Evolutionary conservation across 176 grass and related monocot species (phyloP).

Genomic region (Aegilops bicornis): DNA sequence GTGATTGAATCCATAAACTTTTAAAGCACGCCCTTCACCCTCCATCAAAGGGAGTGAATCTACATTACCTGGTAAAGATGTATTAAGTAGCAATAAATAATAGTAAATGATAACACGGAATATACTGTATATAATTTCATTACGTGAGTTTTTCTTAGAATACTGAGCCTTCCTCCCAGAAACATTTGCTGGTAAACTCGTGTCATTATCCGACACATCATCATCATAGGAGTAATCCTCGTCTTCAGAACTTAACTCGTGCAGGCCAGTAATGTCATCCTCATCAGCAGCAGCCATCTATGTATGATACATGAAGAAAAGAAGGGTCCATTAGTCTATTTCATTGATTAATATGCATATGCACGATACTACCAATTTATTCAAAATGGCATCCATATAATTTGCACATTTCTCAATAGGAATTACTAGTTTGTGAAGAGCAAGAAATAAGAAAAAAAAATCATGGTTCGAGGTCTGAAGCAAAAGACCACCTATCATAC

Average conservation of each 20-base stretch:
- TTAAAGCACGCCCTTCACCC: slow-evolving; percentile 78
- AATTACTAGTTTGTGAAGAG: background rate
- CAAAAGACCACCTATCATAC: background rate
- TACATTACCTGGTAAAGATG: slow-evolving; percentile 48
- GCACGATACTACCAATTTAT: background rate
- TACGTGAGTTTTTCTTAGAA: slow-evolving; percentile 91
- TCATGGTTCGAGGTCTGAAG: background rate
- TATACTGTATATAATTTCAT: slow-evolving; percentile 31
- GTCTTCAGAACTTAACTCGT: slow-evolving; percentile 86
- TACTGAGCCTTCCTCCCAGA: slow-evolving; percentile 56
- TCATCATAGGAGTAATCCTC: slow-evolving; percentile 93
- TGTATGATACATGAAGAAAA: slow-evolving; percentile 23
- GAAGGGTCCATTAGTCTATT: slow-evolving; percentile 1
- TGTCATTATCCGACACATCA: slow-evolving; percentile 80
- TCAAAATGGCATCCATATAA: background rate
- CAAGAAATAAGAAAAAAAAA: background rate
- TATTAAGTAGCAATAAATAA: slow-evolving; percentile 1
- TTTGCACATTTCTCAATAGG: background rate
- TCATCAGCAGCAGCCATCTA: slow-evolving; percentile 92
- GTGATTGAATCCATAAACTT: slow-evolving; percentile 91
- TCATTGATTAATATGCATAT: slow-evolving; percentile 31
- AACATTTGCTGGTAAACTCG: slow-evolving; percentile 52
- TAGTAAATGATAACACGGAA: slow-evolving; percentile 11
- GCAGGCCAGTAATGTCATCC: slow-evolving; percentile 68
- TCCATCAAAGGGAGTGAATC: slow-evolving; percentile 92